Percentiles rank a stretch among this genome's conserved stretches.
Evolutionary conservation across 306 rosid genomes (phyloP).

Genomic region (Lagenaria siceraria): DNA sequence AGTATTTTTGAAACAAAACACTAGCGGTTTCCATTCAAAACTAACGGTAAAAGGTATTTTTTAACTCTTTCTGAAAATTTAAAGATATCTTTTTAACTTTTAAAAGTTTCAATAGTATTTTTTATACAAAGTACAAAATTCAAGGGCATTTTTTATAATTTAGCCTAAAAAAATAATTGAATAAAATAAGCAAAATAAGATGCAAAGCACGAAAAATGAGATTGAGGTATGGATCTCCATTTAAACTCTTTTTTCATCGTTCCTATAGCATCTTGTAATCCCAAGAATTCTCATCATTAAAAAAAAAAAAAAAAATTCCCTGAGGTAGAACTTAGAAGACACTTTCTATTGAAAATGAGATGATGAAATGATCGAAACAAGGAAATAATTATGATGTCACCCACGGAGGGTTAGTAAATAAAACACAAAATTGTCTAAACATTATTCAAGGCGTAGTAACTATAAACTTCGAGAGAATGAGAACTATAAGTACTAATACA

Average conservation of each 20-base stretch:
- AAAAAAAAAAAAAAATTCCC: not conserved
- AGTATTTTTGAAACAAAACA: no score
- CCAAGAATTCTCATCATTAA: not conserved
- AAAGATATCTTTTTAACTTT: no score
- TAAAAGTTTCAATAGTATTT: no score
- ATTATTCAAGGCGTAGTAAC: not conserved
- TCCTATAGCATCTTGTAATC: not conserved
- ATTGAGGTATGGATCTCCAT: not conserved
- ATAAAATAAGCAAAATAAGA: not conserved
- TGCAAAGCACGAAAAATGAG: not conserved
- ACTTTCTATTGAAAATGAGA: not conserved
- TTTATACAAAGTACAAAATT: no score
- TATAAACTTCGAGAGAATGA: not conserved
- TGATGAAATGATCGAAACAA: not conserved
- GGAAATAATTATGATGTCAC: not conserved
- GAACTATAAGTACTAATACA: not conserved
- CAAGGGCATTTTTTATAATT: no score
- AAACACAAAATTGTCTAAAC: not conserved
- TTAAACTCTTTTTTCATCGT: not conserved
- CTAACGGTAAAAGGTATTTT: no score
- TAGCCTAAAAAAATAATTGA: no score
- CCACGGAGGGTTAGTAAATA: not conserved
- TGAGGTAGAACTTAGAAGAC: not conserved
- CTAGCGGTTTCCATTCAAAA: no score
- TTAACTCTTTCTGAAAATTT: no score